Percentiles rank a stretch among this genome's conserved stretches.
phyloP scores from a whole-genome alignment of 805 yeast genomes.

The Teunomyces funiuensis region DNA sequence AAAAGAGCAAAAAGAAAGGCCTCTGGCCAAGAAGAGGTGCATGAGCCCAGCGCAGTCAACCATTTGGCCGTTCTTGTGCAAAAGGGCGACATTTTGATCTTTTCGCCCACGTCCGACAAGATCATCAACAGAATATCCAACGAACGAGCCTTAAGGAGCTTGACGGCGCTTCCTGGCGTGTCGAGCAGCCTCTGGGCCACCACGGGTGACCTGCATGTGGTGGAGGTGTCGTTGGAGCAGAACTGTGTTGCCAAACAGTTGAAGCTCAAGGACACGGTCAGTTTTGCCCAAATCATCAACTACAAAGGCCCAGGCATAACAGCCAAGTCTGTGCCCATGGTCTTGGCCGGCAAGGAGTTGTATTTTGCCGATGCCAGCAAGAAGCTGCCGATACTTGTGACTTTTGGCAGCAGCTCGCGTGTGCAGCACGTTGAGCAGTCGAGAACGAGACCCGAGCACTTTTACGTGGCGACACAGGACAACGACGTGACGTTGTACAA shows the following conservation, averaged over 20 bases:
- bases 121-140: conserved; percentile 36
- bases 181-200: conserved; percentile 25
- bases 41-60: neutral
- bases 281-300: conserved; percentile 19
- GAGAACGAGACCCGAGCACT: conserved; percentile 24
- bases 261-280: conserved; percentile 17
- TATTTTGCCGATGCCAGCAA: conserved; percentile 28
- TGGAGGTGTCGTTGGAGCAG: conserved; percentile 27
- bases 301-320: conserved; percentile 13
- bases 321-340: conserved; percentile 11
- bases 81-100: conserved; percentile 41
- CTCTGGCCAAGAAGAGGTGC: conserved; percentile 3
- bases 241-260: conserved; percentile 21
- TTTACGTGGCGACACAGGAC: conserved; percentile 32
- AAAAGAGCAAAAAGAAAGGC: conserved; percentile 19
- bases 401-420: conserved; percentile 23
- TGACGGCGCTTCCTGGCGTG: neutral
- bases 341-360: conserved; percentile 21
- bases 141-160: conserved; percentile 16
- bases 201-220: conserved; percentile 13
- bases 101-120: conserved; percentile 44
- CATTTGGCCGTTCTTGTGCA: conserved; percentile 33
- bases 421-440: conserved; percentile 37
- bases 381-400: conserved; percentile 9
- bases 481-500: conserved; percentile 32